Percentiles rank a stretch among this genome's conserved stretches.
These are phyloP conservation scores for Prunus padus DNA, from an alignment of 306 rosid species.

Conservation along the genomic window DNA sequence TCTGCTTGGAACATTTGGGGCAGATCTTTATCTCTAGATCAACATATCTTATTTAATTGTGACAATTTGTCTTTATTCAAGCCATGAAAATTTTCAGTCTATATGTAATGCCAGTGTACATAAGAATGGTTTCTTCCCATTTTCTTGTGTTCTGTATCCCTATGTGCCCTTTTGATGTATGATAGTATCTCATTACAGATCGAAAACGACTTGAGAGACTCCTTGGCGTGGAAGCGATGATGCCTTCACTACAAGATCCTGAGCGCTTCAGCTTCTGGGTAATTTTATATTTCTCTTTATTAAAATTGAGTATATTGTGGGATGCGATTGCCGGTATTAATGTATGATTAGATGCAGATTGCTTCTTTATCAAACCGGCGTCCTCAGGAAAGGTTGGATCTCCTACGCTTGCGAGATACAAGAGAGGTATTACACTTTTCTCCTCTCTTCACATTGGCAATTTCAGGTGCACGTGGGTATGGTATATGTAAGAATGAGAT, in stretches of 20 bases:
- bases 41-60: too few species aligned
- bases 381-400: slow-evolving; percentile 83
- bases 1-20: too few species aligned
- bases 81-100: not conserved
- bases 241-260: slow-evolving; percentile 75
- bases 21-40: too few species aligned
- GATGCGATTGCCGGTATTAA: slow-evolving; percentile 18
- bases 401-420: slow-evolving; percentile 72
- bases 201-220: slow-evolving; percentile 75
- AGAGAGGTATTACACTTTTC: slow-evolving; percentile 57
- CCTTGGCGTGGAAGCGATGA: slow-evolving; percentile 68
- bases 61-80: not conserved
- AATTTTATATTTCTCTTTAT: not conserved
- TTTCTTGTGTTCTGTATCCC: not conserved
- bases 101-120: not conserved
- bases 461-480: not conserved
- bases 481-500: not conserved
- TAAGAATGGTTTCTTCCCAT: too few species aligned
- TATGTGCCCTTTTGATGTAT: not conserved
- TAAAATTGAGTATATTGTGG: slow-evolving; percentile 9
- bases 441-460: not conserved
- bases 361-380: slow-evolving; percentile 70
- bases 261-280: slow-evolving; percentile 98
- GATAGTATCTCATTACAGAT: slow-evolving; percentile 43
- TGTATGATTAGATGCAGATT: slow-evolving; percentile 50